Evolutionary conservation across 352 stramenopile species (phyloP).

Genomic region (Globisporangium abappressorium): DNA sequence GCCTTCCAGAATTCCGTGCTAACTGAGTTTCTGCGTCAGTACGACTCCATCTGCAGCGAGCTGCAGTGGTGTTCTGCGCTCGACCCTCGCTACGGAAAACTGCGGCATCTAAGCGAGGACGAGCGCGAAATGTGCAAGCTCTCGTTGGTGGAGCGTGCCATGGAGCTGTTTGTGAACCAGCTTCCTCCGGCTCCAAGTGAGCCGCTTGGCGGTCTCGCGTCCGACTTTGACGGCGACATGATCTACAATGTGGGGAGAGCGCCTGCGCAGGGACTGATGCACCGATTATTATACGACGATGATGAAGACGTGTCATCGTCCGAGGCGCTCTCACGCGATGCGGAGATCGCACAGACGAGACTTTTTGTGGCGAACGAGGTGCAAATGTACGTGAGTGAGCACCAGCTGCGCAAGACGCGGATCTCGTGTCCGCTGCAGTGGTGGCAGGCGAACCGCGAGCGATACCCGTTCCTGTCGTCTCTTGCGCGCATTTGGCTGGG

Average conservation of each 20-base stretch:
- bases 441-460: conserved; percentile 40
- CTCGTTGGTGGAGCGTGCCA: conserved; percentile 16
- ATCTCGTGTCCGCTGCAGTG: conserved; percentile 44
- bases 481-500: conserved; percentile 41
- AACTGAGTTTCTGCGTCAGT: conserved; percentile 10
- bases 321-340: conserved; percentile 30
- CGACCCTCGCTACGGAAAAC: conserved; percentile 42
- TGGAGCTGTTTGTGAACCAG: conserved; percentile 28
- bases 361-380: conserved; percentile 39
- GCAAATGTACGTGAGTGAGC: conserved; percentile 36
- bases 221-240: conserved; percentile 33
- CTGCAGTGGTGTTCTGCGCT: conserved; percentile 41
- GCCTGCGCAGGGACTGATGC: conserved; percentile 37
- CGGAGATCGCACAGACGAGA: conserved; percentile 36
- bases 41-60: conserved; percentile 17
- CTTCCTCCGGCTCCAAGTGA: conserved; percentile 21
- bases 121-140: conserved; percentile 28
- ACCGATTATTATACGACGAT: conserved; percentile 49
- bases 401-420: conserved; percentile 39
- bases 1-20: conserved; percentile 17
- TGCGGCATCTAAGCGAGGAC: conserved; percentile 41
- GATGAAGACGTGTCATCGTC: conserved; percentile 35
- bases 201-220: conserved; percentile 13
- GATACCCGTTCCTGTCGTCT: conserved; percentile 36
- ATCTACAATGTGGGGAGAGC: conserved; percentile 25